These are phyloP conservation scores for Umbilicus rupestris DNA, from an alignment of 164 flowering plant species.

Conservation along the genomic window DNA sequence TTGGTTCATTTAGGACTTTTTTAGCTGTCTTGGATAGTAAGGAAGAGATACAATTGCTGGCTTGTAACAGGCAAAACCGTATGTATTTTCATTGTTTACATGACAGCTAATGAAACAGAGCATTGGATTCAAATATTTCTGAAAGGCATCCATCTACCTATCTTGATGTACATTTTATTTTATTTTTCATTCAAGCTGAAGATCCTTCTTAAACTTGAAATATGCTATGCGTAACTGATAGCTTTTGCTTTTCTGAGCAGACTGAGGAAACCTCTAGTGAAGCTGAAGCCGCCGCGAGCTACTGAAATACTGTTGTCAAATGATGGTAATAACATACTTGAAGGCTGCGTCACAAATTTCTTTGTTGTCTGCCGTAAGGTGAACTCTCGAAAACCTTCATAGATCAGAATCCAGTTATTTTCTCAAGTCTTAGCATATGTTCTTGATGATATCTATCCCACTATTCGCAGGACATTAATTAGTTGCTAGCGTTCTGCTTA, in stretches of 20 bases:
- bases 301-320: constrained; percentile 81
- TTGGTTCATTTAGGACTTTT: no score
- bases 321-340: constrained; percentile 78
- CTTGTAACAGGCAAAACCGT: no score
- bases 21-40: not conserved
- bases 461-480: not conserved
- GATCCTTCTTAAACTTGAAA: not conserved
- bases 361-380: constrained; percentile 70
- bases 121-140: no score
- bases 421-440: not conserved
- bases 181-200: not conserved
- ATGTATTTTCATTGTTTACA: no score
- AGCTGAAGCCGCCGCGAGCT: constrained; percentile 52
- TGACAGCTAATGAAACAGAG: no score
- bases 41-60: not conserved
- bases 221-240: not conserved
- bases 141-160: not conserved
- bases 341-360: constrained; percentile 73
- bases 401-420: not conserved
- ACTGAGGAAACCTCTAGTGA: constrained; percentile 68
- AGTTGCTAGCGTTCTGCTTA: not conserved
- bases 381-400: constrained; percentile 11
- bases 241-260: constrained; percentile 27
- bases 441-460: not conserved
- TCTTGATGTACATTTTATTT: not conserved